A percentile compares a stretch with the other conserved stretches of the same genome.
phyloP scores from a whole-genome alignment of 2,329 filamentous ascomycete species.

The Trichophyton verrucosum region DNA sequence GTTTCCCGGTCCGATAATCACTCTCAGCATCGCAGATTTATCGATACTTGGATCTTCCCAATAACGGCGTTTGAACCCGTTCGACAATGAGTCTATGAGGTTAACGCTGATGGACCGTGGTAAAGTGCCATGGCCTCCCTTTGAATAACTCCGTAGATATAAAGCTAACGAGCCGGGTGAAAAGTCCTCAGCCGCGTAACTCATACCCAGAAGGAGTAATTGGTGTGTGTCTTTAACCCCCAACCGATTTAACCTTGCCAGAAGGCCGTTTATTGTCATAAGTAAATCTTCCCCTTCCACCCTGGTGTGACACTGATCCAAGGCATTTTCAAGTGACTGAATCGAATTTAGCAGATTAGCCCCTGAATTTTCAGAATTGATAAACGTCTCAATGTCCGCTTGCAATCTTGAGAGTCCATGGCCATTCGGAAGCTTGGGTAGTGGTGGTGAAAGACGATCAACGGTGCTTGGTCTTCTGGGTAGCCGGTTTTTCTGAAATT shows the following conservation, averaged over 20 bases:
- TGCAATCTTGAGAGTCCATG: conserved; percentile 7
- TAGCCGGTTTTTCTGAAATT: conserved; percentile 13
- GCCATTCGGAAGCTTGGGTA: not conserved
- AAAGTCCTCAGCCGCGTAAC: conserved; percentile 22
- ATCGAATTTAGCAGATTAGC: not conserved
- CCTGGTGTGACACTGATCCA: conserved; percentile 18
- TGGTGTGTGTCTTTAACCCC: conserved; percentile 8
- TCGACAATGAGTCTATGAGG: conserved; percentile 17
- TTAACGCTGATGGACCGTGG: conserved; percentile 8
- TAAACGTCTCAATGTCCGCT: conserved; percentile 3
- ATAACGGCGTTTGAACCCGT: conserved; percentile 2
- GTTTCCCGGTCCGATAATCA: conserved; percentile 6
- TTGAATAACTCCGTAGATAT: conserved; percentile 17
- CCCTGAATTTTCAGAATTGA: conserved; percentile 2
- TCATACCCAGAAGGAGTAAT: conserved; percentile 18
- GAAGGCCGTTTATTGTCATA: conserved; percentile 21
- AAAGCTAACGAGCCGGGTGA: conserved; percentile 20
- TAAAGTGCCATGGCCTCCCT: conserved; percentile 7
- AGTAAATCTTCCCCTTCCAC: conserved; percentile 23
- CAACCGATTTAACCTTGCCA: conserved; percentile 19
- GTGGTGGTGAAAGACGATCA: not conserved
- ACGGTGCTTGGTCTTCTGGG: not conserved
- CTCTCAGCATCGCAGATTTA: conserved; percentile 6
- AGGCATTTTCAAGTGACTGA: conserved; percentile 13
- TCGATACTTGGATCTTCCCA: conserved; percentile 7